These are phyloP conservation scores for Hamamelis virginiana DNA, from an alignment of 164 flowering plant species.

Conservation along the genomic window DNA sequence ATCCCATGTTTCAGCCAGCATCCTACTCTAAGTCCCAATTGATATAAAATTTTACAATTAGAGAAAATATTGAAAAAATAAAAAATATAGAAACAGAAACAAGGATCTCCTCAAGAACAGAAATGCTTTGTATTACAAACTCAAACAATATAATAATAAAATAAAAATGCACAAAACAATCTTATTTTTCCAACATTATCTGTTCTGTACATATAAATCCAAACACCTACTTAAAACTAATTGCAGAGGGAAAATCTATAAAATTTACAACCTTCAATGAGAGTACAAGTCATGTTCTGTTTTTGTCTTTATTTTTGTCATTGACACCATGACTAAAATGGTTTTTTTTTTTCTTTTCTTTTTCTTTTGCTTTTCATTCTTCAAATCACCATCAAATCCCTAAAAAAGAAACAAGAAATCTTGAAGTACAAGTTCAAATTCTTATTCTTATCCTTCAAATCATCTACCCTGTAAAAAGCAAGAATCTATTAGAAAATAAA, in stretches of 20 bases:
- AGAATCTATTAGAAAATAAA: no score
- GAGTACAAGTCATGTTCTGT: background rate
- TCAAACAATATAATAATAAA: no score
- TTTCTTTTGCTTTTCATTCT: no score
- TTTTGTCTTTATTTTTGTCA: background rate
- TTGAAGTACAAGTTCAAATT: no score
- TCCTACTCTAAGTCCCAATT: slow-evolving; percentile 18
- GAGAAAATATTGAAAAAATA: background rate
- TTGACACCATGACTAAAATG: background rate
- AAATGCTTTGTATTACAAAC: no score
- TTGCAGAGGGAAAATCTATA: no score
- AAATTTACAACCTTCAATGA: background rate
- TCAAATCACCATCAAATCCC: no score
- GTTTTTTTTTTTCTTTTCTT: background rate
- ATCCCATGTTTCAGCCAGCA: slow-evolving; percentile 11
- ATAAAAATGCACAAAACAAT: no score
- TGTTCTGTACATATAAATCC: background rate
- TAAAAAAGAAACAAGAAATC: no score
- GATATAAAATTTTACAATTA: slow-evolving; percentile 1
- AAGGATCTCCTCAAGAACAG: background rate
- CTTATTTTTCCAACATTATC: background rate
- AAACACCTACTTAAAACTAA: background rate
- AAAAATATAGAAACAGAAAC: background rate
- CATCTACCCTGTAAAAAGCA: no score
- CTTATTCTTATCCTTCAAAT: no score